A percentile compares a stretch with the other conserved stretches of the same genome.
These are phyloP conservation scores for Plasmodium blacklocki DNA, from an alignment of 169 alveolate genomes.

Conservation along the genomic window DNA sequence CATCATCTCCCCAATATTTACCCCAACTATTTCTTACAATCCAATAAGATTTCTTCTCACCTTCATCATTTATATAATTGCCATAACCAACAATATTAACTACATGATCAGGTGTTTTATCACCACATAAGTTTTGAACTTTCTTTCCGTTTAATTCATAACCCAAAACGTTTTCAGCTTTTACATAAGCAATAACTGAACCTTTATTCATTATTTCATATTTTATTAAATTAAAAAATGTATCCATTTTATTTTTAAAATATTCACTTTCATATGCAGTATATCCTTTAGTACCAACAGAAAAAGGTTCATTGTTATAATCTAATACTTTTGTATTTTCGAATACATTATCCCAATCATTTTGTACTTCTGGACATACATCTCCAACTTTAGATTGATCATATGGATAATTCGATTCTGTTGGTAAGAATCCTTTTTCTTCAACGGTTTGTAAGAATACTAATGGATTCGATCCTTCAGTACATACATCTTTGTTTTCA, in stretches of 20 bases:
- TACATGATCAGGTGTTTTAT: constrained; percentile 51
- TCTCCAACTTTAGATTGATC: background rate
- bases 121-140: constrained; percentile 45
- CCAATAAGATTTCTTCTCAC: constrained; percentile 37
- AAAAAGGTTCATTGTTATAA: background rate
- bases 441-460: background rate
- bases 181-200: constrained; percentile 63
- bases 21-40: constrained; percentile 50
- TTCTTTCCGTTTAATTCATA: constrained; percentile 65
- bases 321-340: background rate
- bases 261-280: background rate
- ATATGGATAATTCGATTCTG: constrained; percentile 2
- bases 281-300: background rate
- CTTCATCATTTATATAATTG: constrained; percentile 18
- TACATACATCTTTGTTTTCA: background rate
- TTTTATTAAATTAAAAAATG: constrained; percentile 41
- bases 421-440: background rate
- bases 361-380: constrained; percentile 8
- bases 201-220: constrained; percentile 43
- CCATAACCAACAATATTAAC: constrained; percentile 73
- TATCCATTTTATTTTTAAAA: background rate
- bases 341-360: background rate
- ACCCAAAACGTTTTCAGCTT: constrained; percentile 29
- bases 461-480: background rate
- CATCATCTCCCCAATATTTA: constrained; percentile 41